A percentile compares a stretch with the other conserved stretches of the same genome.
phyloP scores from a whole-genome alignment of 1,284 basidiomycete genomes.

The Boletus mariae region DNA sequence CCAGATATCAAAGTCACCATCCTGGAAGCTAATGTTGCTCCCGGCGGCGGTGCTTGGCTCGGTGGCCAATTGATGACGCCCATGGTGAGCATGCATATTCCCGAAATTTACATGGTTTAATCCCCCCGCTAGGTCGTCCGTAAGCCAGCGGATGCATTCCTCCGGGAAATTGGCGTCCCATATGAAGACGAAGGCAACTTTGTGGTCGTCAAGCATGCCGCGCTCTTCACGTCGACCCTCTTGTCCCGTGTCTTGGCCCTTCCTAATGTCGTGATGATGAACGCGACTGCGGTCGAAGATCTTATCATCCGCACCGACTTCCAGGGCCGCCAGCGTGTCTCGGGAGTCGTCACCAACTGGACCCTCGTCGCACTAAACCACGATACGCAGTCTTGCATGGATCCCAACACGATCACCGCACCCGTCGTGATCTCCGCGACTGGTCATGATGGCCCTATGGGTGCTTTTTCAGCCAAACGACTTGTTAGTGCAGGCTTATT shows the following conservation, averaged over 20 bases:
- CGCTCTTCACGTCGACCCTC: slow-evolving; percentile 78
- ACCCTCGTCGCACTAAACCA: slow-evolving; percentile 81
- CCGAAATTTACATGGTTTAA: not conserved
- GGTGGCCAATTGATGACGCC: slow-evolving; percentile 83
- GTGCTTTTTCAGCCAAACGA: slow-evolving; percentile 82
- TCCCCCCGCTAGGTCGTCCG: slow-evolving; percentile 56
- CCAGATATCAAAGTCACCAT: slow-evolving; percentile 81
- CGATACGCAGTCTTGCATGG: slow-evolving; percentile 83
- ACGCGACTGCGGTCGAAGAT: slow-evolving; percentile 77
- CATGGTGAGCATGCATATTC: slow-evolving; percentile 48
- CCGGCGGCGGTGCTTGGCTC: slow-evolving; percentile 79
- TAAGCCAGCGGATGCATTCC: slow-evolving; percentile 77
- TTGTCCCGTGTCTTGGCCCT: slow-evolving; percentile 71
- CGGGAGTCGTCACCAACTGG: slow-evolving; percentile 87
- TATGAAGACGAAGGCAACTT: slow-evolving; percentile 82
- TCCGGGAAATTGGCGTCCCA: slow-evolving; percentile 69
- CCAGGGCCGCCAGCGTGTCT: slow-evolving; percentile 60
- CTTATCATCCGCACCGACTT: slow-evolving; percentile 66
- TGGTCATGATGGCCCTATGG: slow-evolving; percentile 82
- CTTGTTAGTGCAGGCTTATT: slow-evolving; percentile 74
- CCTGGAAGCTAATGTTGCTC: slow-evolving; percentile 78
- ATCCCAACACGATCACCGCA: slow-evolving; percentile 80
- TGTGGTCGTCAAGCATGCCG: slow-evolving; percentile 80
- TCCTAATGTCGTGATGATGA: slow-evolving; percentile 75
- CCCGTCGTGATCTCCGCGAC: slow-evolving; percentile 71